Conservation (phyloP, 768 basidiomycete species). For the Boletus huronensis region DNA sequence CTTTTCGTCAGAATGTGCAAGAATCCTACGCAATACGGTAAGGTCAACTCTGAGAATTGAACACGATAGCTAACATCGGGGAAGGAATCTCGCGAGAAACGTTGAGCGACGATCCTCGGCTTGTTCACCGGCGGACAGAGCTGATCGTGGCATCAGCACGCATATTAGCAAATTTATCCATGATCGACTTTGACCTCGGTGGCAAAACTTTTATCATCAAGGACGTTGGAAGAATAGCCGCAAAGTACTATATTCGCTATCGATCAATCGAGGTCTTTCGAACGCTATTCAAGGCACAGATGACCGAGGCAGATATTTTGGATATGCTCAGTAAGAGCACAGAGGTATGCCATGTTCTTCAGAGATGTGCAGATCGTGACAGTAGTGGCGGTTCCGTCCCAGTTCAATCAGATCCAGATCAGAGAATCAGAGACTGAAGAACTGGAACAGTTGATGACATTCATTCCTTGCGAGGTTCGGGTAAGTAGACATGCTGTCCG, state of each 20-base stretch:
- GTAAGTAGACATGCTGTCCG: conserved; percentile 37
- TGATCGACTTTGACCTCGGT: conserved; percentile 73
- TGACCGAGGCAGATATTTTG: conserved; percentile 93
- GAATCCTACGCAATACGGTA: conserved; percentile 86
- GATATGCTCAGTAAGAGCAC: conserved; percentile 85
- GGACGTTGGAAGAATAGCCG: conserved; percentile 94
- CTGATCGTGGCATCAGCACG: conserved; percentile 65
- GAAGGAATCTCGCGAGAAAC: conserved; percentile 74
- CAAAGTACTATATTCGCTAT: conserved; percentile 91
- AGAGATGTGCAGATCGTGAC: neutral
- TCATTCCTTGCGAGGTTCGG: conserved; percentile 77
- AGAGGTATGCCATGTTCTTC: conserved; percentile 53
- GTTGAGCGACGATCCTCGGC: conserved; percentile 63
- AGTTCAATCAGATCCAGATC: conserved; percentile 95
- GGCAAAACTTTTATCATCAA: conserved; percentile 65
- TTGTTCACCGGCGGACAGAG: conserved; percentile 65
- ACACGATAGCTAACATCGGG: neutral
- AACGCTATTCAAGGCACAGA: conserved; percentile 65
- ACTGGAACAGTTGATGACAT: conserved; percentile 63
- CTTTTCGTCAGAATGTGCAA: conserved; percentile 92
- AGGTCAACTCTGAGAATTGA: conserved; percentile 2
- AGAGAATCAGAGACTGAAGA: conserved; percentile 88
- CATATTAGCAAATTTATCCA: conserved; percentile 63
- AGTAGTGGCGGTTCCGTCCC: neutral
- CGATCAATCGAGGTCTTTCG: conserved; percentile 87